A percentile compares a stretch with the other conserved stretches of the same genome.
Evolutionary conservation across 148 eudicot species (phyloP).

Genomic region (Spergularia bocconei): DNA sequence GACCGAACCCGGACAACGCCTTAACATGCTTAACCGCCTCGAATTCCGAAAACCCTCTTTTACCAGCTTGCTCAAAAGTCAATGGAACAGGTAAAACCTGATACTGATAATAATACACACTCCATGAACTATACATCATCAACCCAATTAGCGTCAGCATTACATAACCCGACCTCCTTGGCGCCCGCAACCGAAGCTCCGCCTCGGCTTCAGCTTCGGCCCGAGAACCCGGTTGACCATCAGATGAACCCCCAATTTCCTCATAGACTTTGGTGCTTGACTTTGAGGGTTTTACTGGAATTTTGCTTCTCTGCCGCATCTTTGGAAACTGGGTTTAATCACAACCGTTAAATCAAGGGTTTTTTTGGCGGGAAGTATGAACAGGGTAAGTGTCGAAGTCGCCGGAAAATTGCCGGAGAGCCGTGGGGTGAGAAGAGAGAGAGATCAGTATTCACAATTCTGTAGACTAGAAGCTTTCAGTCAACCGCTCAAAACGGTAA

Average conservation of each 20-base stretch:
- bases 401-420: too few species aligned
- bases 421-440: too few species aligned
- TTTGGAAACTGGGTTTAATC: not conserved
- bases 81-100: constrained; percentile 63
- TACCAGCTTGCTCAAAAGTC: constrained; percentile 61
- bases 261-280: not conserved
- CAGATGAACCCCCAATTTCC: constrained; percentile 14
- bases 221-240: not conserved
- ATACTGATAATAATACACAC: constrained; percentile 61
- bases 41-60: constrained; percentile 83
- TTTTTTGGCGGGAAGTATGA: too few species aligned
- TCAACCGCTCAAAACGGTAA: too few species aligned
- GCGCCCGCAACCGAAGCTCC: constrained; percentile 12
- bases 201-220: constrained; percentile 9
- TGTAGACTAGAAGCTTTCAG: too few species aligned
- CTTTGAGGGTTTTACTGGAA: constrained; percentile 3
- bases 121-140: constrained; percentile 57
- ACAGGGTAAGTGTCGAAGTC: too few species aligned
- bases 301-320: constrained; percentile 30
- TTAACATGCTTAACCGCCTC: constrained; percentile 74
- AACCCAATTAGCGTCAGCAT: constrained; percentile 55
- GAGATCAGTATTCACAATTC: too few species aligned
- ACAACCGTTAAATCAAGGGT: too few species aligned
- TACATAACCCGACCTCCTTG: constrained; percentile 55
- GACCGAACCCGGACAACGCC: constrained; percentile 66